phyloP scores from a whole-genome alignment of 495 filamentous ascomycete species.

The Evernia prunastri region DNA sequence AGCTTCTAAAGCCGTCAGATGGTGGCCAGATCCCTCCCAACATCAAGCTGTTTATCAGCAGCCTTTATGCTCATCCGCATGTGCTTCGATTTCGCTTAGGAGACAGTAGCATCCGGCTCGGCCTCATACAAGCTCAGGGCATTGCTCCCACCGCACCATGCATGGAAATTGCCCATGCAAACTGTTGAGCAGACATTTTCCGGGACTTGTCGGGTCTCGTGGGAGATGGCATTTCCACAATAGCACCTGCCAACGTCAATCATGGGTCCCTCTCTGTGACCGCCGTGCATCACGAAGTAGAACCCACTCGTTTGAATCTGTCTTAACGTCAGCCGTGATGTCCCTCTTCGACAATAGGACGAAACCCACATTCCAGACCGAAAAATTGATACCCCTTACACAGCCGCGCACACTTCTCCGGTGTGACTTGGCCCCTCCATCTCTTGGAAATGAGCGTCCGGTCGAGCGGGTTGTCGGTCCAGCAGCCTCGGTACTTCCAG shows the following conservation, averaged over 20 bases:
- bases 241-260: neutral
- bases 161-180: slow-evolving; percentile 1
- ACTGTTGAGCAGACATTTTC: neutral
- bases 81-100: neutral
- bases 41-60: neutral
- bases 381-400: neutral
- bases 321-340: too few relatives aligned
- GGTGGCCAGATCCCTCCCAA: too few relatives aligned
- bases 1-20: too few relatives aligned
- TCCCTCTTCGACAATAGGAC: too few relatives aligned
- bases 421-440: neutral
- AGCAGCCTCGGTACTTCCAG: neutral
- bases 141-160: neutral
- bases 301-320: neutral
- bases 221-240: neutral
- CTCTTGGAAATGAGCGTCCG: neutral
- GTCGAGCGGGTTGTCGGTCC: neutral
- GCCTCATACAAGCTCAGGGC: neutral
- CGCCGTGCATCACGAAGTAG: neutral
- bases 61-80: neutral
- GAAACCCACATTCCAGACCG: neutral
- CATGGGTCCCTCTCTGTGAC: neutral
- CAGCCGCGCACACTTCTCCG: neutral
- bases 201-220: neutral
- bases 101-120: neutral